A percentile compares a stretch with the other conserved stretches of the same genome.
Evolutionary conservation across 2,329 filamentous ascomycete genomes (phyloP).

Genomic region (Penicillium sp.): DNA sequence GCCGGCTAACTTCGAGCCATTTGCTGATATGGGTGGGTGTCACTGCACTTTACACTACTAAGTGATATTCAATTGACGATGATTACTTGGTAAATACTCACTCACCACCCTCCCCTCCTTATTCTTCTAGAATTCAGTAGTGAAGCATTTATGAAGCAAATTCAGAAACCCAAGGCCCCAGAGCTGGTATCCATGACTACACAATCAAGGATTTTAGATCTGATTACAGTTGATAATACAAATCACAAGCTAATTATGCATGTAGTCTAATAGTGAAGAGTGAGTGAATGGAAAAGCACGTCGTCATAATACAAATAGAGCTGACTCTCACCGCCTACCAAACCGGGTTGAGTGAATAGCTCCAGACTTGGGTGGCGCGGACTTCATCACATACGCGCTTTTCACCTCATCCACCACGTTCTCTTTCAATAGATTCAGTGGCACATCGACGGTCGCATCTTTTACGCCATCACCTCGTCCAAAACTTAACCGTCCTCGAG

Average conservation of each 20-base stretch:
- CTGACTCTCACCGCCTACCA: constrained; percentile 4
- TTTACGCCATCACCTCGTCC: too few relatives aligned
- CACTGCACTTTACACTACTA: background rate
- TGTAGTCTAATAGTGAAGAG: background rate
- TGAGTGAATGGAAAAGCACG: background rate
- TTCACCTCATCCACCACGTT: background rate
- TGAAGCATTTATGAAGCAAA: too few relatives aligned
- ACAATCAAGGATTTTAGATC: background rate
- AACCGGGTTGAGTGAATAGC: background rate
- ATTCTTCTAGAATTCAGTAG: too few relatives aligned
- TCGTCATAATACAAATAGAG: background rate
- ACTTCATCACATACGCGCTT: background rate
- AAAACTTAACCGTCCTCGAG: background rate
- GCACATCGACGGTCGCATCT: background rate
- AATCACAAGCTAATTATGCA: too few relatives aligned
- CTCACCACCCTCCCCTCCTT: too few relatives aligned
- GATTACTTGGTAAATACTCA: background rate
- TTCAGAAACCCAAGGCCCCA: too few relatives aligned
- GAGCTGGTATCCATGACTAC: too few relatives aligned
- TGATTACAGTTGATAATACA: background rate
- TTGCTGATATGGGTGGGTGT: background rate
- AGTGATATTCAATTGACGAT: background rate
- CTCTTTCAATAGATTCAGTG: background rate
- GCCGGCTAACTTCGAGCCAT: background rate
- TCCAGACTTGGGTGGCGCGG: constrained; percentile 6